These are phyloP conservation scores for Botrytis elliptica DNA, from an alignment of 2,329 filamentous ascomycete genomes.

Conservation along the genomic window DNA sequence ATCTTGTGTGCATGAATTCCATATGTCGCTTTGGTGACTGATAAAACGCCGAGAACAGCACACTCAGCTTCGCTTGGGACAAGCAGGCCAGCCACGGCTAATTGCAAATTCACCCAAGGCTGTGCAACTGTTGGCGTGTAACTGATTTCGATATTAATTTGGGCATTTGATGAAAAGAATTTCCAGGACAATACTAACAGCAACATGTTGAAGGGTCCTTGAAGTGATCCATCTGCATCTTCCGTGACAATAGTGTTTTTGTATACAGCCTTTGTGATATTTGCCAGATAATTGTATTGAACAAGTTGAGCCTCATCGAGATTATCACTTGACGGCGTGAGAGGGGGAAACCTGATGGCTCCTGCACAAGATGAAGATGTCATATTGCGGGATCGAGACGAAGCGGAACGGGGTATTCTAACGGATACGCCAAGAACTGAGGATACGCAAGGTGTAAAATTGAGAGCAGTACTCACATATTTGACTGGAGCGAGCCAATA, in stretches of 20 bases:
- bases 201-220: constrained; percentile 10
- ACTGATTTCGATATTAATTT: background rate
- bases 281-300: background rate
- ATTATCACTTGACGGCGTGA: background rate
- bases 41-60: background rate
- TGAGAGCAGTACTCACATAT: background rate
- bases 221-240: background rate
- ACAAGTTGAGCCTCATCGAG: background rate
- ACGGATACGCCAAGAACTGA: background rate
- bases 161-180: background rate
- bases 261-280: background rate
- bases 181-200: background rate
- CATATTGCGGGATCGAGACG: background rate
- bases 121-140: background rate
- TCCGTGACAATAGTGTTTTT: background rate
- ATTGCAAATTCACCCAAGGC: background rate
- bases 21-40: background rate
- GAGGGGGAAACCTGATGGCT: background rate
- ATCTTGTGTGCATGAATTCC: constrained; percentile 1
- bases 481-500: background rate
- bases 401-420: background rate
- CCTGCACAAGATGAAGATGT: background rate
- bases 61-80: background rate
- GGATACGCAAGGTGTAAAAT: background rate
- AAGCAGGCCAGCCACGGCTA: background rate